Base-by-base conservation (phyloP, 805 yeast species). In the Yarrowia deformans region DNA sequence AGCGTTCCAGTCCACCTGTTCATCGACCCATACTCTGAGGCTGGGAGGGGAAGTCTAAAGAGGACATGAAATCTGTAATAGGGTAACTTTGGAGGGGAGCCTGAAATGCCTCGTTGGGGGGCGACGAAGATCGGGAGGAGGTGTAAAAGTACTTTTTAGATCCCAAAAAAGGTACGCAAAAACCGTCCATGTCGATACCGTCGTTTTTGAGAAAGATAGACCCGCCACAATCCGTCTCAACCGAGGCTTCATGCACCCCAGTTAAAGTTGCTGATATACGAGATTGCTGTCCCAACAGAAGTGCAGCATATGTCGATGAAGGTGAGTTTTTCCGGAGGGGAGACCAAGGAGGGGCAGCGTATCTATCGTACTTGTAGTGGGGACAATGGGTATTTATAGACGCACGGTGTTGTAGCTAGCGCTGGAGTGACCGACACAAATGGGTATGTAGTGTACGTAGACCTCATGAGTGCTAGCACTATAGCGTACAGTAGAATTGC, bases 281-380 rank as follows among this genome's bases (percentile, higher is more conserved):
- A 54, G 60, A 54, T 54, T 54, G 58, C 58, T 54, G 58, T 54
- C 58, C 58, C 60, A 54, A 54, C 58, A 52, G 32, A 52, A 52
- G 18, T 18, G 29, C 14, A 14, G 37, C 10, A 48, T 13, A n/a
- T 9, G 8, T 16, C 9, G 2, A 5, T 39, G 16, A 8, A 16
- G 16, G 32, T 34, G 29, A 29, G n/a, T 49, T 49, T 32, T 19
- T 49, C 55, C 55, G 55, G 34, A n/a, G n/a, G n/a, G n/a, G n/a
- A n/a, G n/a, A n/a, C n/a, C 8, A 7, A n/a, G n/a, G n/a, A 46
- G 49, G 23, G 49, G 14, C 6, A 5, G n/a, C n/a, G n/a, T n/a
- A n/a, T n/a, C n/a, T n/a, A n/a, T n/a, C n/a, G n/a, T n/a, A n/a
- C n/a, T n/a, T n/a, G n/a, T n/a, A n/a, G n/a, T n/a, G n/a, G n/a